These are phyloP conservation scores for Neofusicoccum umdonicola DNA, from an alignment of 2,329 filamentous ascomycete species.

Conservation along the genomic window DNA sequence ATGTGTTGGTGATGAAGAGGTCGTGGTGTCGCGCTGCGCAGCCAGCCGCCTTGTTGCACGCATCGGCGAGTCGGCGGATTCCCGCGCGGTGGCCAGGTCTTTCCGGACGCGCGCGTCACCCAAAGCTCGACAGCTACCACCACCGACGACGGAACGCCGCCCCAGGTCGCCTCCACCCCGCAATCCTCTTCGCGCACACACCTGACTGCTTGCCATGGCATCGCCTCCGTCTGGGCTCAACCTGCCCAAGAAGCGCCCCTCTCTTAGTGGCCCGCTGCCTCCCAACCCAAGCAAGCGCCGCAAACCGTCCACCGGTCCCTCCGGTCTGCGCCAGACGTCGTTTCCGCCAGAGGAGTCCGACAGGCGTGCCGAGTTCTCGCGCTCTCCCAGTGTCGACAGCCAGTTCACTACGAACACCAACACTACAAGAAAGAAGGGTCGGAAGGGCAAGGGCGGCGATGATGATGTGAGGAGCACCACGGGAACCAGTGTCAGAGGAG, in stretches of 20 bases:
- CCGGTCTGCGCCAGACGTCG: constrained; percentile 75
- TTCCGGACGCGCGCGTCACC: not conserved
- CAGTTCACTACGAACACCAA: constrained; percentile 53
- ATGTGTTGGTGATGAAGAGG: not conserved
- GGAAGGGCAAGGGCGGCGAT: constrained; percentile 50
- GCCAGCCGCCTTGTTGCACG: not conserved
- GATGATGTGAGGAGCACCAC: constrained; percentile 34
- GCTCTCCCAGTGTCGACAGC: constrained; percentile 64
- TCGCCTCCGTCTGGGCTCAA: constrained; percentile 56
- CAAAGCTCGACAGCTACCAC: constrained; percentile 5
- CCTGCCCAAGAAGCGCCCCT: constrained; percentile 63
- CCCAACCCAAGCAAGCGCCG: constrained; percentile 58
- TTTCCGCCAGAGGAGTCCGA: constrained; percentile 64
- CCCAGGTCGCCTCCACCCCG: not conserved
- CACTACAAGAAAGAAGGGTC: constrained; percentile 55
- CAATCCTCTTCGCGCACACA: constrained; percentile 26
- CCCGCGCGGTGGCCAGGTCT: not conserved
- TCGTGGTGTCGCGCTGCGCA: not conserved
- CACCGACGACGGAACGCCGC: not conserved
- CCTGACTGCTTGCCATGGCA: constrained; percentile 50
- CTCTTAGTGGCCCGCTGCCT: constrained; percentile 51
- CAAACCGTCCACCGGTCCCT: constrained; percentile 64
- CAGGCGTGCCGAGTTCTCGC: constrained; percentile 49
- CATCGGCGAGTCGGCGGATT: not conserved
- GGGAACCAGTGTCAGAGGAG: constrained; percentile 34